phyloP scores from a whole-genome alignment of 768 basidiomycete genomes.

The Artomyces pyxidatus region DNA sequence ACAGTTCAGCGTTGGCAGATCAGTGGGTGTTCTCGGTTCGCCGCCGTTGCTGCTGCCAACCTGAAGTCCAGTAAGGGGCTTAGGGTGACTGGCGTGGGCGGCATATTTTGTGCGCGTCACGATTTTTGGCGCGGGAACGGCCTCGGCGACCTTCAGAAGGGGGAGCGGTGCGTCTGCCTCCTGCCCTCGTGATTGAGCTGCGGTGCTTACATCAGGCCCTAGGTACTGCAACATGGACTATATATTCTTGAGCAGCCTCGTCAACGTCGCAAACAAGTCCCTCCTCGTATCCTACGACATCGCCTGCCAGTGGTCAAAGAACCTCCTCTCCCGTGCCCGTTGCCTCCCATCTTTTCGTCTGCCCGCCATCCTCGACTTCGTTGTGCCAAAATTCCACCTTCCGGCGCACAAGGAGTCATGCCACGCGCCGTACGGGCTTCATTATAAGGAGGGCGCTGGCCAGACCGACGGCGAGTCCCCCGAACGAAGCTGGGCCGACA shows the following conservation, averaged over 20 bases:
- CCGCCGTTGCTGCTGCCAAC: background rate
- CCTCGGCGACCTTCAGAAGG: background rate
- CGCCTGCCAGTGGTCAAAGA: constrained; percentile 19
- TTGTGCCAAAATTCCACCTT: constrained; percentile 27
- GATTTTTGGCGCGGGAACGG: background rate
- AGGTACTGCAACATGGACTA: background rate
- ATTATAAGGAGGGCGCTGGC: constrained; percentile 14
- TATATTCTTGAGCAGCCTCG: background rate
- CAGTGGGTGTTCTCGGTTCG: background rate
- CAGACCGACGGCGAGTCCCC: constrained; percentile 29
- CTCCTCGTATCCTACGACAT: constrained; percentile 18
- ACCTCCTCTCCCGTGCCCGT: background rate
- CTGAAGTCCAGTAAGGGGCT: background rate
- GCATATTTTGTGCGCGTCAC: background rate
- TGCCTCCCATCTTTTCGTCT: background rate
- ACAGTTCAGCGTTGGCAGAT: background rate
- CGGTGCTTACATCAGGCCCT: background rate
- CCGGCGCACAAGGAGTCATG: constrained; percentile 19
- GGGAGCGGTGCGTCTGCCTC: background rate
- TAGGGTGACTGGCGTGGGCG: background rate
- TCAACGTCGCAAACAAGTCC: background rate
- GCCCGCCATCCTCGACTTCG: background rate
- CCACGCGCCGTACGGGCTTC: constrained; percentile 21
- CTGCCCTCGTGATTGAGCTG: background rate
- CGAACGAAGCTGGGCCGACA: constrained; percentile 25